Conservation (phyloP, 1,139 yeast species). For the Pneumocystis oryctolagi region DNA sequence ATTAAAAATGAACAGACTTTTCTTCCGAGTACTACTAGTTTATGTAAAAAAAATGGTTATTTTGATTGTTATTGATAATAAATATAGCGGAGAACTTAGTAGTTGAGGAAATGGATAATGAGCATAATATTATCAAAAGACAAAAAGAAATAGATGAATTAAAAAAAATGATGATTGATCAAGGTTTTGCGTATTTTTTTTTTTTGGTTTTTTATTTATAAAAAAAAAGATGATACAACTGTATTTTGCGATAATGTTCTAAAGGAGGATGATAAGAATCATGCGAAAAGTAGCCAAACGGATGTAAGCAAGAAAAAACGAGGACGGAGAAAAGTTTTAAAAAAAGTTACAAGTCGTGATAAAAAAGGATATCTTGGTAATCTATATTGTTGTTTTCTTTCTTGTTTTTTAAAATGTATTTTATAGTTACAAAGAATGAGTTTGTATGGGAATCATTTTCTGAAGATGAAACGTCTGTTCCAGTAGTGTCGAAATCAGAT, state of each 20-base stretch:
- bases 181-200: conserved; percentile 5
- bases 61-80: background rate
- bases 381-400: background rate
- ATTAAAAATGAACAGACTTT: background rate
- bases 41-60: background rate
- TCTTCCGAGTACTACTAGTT: background rate
- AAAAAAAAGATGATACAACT: conserved; percentile 1
- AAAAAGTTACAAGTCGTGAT: conserved; percentile 11
- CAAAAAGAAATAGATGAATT: background rate
- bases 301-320: conserved; percentile 1
- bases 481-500: background rate
- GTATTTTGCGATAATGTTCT: background rate
- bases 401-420: background rate
- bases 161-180: background rate
- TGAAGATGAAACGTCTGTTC: conserved; percentile 7
- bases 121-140: background rate
- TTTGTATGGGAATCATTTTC: conserved; percentile 9
- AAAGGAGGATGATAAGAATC: background rate
- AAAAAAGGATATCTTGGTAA: conserved; percentile 11
- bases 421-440: conserved; percentile 9
- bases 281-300: background rate
- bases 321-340: conserved; percentile 13
- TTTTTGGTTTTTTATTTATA: conserved; percentile 8
- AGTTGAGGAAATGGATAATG: background rate
- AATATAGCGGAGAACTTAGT: background rate